These are phyloP conservation scores for Agaricus sinodeliciosus DNA, from an alignment of 768 basidiomycete species.

Conservation along the genomic window DNA sequence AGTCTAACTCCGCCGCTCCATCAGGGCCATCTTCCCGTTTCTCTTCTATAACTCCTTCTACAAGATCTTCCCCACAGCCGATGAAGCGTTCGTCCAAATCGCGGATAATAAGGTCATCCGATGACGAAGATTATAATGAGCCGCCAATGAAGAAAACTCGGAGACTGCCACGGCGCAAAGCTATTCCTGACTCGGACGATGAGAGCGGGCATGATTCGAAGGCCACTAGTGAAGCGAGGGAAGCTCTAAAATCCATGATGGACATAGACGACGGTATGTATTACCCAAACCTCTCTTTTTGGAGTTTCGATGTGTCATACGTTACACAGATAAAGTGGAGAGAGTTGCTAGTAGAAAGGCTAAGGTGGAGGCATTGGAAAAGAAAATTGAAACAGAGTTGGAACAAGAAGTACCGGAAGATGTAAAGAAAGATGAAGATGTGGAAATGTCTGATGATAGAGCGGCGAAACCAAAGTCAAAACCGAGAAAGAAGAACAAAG, in stretches of 20 bases:
- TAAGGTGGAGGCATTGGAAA: conserved; percentile 13
- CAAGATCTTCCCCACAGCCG: conserved; percentile 4
- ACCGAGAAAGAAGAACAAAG: conserved; percentile 48
- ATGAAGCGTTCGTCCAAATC: conserved; percentile 16
- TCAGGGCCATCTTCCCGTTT: conserved; percentile 12
- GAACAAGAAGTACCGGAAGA: conserved; percentile 12
- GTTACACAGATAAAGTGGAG: conserved; percentile 25
- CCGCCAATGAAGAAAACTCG: conserved; percentile 21
- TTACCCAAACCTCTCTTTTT: neutral
- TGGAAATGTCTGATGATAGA: conserved; percentile 30
- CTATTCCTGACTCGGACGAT: conserved; percentile 22
- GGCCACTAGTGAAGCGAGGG: conserved; percentile 25
- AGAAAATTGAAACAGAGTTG: conserved; percentile 18
- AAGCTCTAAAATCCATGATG: conserved; percentile 57
- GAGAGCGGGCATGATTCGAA: conserved; percentile 27
- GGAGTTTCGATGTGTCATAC: neutral
- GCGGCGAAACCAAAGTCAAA: conserved; percentile 30
- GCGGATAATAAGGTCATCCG: conserved; percentile 47
- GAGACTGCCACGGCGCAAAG: conserved; percentile 25
- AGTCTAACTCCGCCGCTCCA: conserved; percentile 8
- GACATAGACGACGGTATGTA: conserved; percentile 66
- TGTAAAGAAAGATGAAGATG: conserved; percentile 25
- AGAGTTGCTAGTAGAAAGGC: conserved; percentile 21
- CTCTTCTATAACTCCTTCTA: conserved; percentile 11
- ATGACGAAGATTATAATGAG: conserved; percentile 51